These are phyloP conservation scores for Brassica rapa DNA, from an alignment of 345 rosid genomes.

Conservation along the genomic window DNA sequence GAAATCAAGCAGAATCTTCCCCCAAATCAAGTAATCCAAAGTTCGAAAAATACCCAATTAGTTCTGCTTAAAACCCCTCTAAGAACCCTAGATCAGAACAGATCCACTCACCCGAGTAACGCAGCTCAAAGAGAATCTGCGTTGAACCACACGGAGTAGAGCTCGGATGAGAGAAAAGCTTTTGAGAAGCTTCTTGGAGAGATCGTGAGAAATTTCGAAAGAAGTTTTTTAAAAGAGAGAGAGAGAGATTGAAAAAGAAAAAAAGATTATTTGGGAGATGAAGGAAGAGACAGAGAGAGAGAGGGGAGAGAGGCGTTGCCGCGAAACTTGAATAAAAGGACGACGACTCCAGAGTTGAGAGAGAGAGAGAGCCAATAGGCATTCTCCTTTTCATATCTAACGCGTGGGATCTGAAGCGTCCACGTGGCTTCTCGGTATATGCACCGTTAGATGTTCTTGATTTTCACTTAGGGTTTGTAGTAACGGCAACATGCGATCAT, in stretches of 20 bases:
- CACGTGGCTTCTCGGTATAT: conserved; percentile 2
- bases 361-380: conserved; percentile 45
- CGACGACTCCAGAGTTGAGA: conserved; percentile 13
- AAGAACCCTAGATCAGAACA: conserved; percentile 49
- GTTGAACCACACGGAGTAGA: not conserved
- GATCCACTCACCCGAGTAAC: conserved; percentile 47
- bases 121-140: conserved; percentile 20
- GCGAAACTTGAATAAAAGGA: conserved; percentile 90
- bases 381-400: not conserved
- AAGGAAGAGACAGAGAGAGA: conserved; percentile 31
- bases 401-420: not conserved
- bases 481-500: conserved; percentile 39
- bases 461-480: conserved; percentile 32
- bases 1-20: not conserved
- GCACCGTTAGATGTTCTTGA: conserved; percentile 18
- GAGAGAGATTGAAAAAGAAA: not conserved
- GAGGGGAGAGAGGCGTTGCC: conserved; percentile 54
- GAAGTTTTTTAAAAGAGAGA: conserved; percentile 15
- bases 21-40: conserved; percentile 7
- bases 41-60: not conserved
- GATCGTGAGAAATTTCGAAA: conserved; percentile 29
- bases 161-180: conserved; percentile 20
- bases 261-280: conserved; percentile 6
- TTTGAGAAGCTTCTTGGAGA: conserved; percentile 5
- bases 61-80: conserved; percentile 1